Evolutionary conservation across 1,284 basidiomycete genomes (phyloP).

Genomic region (Irpex sp.): DNA sequence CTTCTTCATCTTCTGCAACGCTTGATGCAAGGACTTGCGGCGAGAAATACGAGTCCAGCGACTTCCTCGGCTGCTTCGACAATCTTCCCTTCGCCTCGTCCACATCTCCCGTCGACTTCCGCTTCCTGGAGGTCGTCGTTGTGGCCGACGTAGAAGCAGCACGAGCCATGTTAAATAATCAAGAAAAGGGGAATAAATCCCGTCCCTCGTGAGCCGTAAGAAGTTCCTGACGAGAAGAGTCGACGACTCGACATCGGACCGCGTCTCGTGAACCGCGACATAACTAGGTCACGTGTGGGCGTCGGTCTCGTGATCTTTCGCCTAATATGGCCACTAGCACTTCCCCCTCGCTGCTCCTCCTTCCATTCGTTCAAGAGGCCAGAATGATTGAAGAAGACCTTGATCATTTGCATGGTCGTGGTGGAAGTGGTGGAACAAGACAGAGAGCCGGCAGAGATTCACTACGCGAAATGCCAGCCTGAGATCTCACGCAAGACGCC

Average conservation of each 20-base stretch:
- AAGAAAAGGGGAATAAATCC: neutral
- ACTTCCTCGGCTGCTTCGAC: slow-evolving; percentile 35
- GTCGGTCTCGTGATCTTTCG: neutral
- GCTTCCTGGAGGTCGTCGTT: slow-evolving; percentile 31
- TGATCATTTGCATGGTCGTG: neutral
- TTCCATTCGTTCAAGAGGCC: neutral
- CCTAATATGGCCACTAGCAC: neutral
- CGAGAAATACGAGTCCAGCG: slow-evolving; percentile 43
- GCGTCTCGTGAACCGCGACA: neutral
- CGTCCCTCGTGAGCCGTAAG: neutral
- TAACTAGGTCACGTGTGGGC: neutral
- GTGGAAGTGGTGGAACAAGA: neutral
- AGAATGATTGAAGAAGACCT: neutral
- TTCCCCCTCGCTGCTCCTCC: neutral
- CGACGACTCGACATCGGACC: neutral
- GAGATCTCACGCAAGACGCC: neutral
- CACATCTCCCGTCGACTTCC: slow-evolving; percentile 35
- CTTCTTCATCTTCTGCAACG: slow-evolving; percentile 26
- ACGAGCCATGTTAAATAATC: neutral
- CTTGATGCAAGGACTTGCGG: slow-evolving; percentile 34
- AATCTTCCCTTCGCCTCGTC: slow-evolving; percentile 19
- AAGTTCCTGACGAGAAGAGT: neutral
- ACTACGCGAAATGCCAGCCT: neutral
- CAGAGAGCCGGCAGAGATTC: neutral
- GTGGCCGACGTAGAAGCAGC: neutral